Base-by-base conservation (phyloP, 805 yeast genomes). In the Henningerozyma blattae region DNA sequence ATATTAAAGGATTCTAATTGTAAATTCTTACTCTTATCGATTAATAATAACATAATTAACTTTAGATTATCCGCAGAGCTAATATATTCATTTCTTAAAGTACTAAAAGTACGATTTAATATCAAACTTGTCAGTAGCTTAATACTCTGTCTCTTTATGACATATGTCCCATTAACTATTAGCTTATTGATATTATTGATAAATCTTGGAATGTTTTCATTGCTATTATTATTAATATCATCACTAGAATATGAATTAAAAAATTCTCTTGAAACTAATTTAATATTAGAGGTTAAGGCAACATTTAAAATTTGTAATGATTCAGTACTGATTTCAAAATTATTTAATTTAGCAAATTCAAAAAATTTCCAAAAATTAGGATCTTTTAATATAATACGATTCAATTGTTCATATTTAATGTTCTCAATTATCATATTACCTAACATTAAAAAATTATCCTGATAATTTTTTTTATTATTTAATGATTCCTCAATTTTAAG, bases 1-100 rank as follows among this genome's bases (percentile, higher is more conserved):
- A 89, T 79, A 44, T 91, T 87, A 52, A 91, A 91, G 4, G 94
- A 86, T 55, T 91, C 97, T 35, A 74, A 58, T 53, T 87, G 95
- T 38, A 91, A 68, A 55, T 87, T 87, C 50, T 80, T 82, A 42
- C 93, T 84, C 58, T 80, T 82, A 56, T 89, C 96, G 38, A 91
- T 77, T 42, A 91, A 62, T 40, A 86, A 58, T 25, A 79, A 68
- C 98, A 91, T 91, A 18, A 84, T 71, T 35, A 86, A 59, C 55
- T 89, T 91, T 48, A 91, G 62, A 53, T 86, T 86, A 34, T 78
- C 85, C 1, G 91, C 75, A 34, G 78, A 77, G 46, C 75, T 79
- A 40, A 86, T 84, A 54, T 87, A 91, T 27, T 66, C 62, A 18
- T 78, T 70, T 76, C 89, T 77, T 43, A 84, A 70, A 32, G 59